Evolutionary conservation across 345 rosid genomes (phyloP).

Genomic region (Erucastrum elatum): DNA sequence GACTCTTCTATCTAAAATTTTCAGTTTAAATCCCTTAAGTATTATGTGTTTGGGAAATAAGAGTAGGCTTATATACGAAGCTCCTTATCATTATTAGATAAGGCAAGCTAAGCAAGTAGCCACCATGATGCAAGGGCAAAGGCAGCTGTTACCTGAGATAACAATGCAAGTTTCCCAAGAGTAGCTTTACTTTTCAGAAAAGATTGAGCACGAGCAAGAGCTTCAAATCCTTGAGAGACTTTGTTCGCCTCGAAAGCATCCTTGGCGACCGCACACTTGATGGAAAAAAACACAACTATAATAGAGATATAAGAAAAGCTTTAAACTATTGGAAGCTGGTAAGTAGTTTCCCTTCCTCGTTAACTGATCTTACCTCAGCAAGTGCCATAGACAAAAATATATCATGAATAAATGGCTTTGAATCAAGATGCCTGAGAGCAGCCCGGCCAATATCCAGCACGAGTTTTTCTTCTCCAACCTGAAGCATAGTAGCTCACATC

Average conservation of each 20-base stretch:
- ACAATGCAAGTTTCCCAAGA: conserved; percentile 70
- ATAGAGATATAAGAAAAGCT: conserved; percentile 65
- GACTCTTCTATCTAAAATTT: conserved; percentile 84
- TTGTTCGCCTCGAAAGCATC: conserved; percentile 78
- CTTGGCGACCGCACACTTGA: conserved; percentile 96
- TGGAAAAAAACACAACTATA: conserved; percentile 63
- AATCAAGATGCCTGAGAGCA: conserved; percentile 76
- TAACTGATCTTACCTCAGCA: conserved; percentile 77
- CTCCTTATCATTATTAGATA: conserved; percentile 5
- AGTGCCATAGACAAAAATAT: conserved; percentile 87
- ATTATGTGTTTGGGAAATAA: not conserved
- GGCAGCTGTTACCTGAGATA: conserved; percentile 60
- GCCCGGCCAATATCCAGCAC: conserved; percentile 77
- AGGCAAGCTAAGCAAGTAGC: conserved; percentile 8
- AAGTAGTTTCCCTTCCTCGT: conserved; percentile 34
- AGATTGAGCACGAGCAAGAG: conserved; percentile 93
- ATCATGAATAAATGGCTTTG: conserved; percentile 82
- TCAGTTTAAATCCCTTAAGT: conserved; percentile 15
- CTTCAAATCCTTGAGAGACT: conserved; percentile 92
- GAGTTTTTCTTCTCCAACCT: conserved; percentile 87
- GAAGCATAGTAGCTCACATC: conserved; percentile 38
- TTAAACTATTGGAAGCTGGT: conserved; percentile 41
- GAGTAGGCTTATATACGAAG: not conserved
- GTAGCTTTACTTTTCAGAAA: conserved; percentile 82
- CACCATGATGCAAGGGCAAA: too few species aligned